phyloP scores from a whole-genome alignment of 1,139 yeast genomes.

The Eremothecium coryli region DNA sequence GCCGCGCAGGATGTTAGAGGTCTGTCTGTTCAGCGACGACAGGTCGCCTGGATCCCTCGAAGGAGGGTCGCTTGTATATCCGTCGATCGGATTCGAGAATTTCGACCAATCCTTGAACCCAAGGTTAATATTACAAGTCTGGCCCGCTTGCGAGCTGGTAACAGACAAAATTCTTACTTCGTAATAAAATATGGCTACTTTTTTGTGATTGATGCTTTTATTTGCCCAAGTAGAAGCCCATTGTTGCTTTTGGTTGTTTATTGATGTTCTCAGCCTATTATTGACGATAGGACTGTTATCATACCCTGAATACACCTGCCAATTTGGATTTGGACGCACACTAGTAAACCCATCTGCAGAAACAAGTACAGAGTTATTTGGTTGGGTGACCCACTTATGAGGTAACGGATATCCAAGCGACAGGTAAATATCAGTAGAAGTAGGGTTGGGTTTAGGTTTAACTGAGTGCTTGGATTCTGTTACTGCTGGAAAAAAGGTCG shows the following conservation, averaged over 20 bases:
- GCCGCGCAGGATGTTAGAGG: constrained; percentile 10
- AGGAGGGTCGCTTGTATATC: constrained; percentile 15
- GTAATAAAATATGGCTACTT: constrained; percentile 46
- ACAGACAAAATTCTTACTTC: constrained; percentile 39
- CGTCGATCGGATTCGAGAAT: constrained; percentile 8
- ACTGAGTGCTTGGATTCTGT: constrained; percentile 11
- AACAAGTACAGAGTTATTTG: constrained; percentile 27
- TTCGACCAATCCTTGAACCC: constrained; percentile 32
- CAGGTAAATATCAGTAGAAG: constrained; percentile 18
- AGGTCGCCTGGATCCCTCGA: constrained; percentile 8
- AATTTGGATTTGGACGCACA: constrained; percentile 27
- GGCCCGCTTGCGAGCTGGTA: constrained; percentile 32
- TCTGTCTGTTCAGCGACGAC: constrained; percentile 8
- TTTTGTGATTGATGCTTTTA: constrained; percentile 34
- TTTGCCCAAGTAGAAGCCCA: constrained; percentile 37
- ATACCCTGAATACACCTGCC: constrained; percentile 30
- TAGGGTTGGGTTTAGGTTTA: constrained; percentile 15
- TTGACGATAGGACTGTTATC: constrained; percentile 20
- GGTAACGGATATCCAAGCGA: constrained; percentile 32
- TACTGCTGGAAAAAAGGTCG: constrained; percentile 13
- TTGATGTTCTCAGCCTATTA: constrained; percentile 18
- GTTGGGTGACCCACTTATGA: constrained; percentile 30
- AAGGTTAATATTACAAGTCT: constrained; percentile 35
- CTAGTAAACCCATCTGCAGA: constrained; percentile 28
- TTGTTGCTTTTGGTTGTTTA: constrained; percentile 25